Base-by-base conservation (phyloP, 805 yeast genomes). In the Yarrowia sp. region DNA sequence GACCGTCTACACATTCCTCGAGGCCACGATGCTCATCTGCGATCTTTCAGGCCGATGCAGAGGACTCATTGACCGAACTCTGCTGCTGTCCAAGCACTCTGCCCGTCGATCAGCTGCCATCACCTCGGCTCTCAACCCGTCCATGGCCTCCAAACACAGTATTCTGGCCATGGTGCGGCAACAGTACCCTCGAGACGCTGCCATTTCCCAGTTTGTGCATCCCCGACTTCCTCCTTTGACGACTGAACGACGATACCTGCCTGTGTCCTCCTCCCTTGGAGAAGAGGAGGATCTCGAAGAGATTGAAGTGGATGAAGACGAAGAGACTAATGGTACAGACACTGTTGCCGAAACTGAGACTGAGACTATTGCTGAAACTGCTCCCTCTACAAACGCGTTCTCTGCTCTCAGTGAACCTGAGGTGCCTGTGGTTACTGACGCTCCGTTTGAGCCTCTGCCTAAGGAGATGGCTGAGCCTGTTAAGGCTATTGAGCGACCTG, bases 121-220 rank as follows among this genome's bases (percentile, higher is more conserved):
- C 63, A 77, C 83, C 3, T 78, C 90, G n/a, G 85, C 91, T 2
- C 73, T 91, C 49, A 86, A 84, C 75, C 97, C 97, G 2, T 91
- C 89, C 5, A 76, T 75, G 45, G 80, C 81, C 48, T 88, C 87
- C 65, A 82, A 84, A 49, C 83, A 84, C 50, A 87, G 92, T 14
- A 81, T 90, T 40, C 80, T 90, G 70, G 97, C 97, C 9, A 86
- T 93, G 69, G 88, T 89, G 1, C 77, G 86, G 12, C 78, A 81
- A 2, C 74, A 89, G 48, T 82, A 81, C 3, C 77, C 82, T 14
- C 76, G 79, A 50, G 85, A 86, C 73, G 83, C 85, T 22, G 75
- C 88, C 50, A 85, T 90, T 74, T 81, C 89, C 0, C 81, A 68
- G 19, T 36, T 91, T 72, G 83, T 86, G 67, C 89, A 89, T 73